phyloP scores from a whole-genome alignment of 495 filamentous ascomycete species.

The Hypomontagnella submonticulosa region DNA sequence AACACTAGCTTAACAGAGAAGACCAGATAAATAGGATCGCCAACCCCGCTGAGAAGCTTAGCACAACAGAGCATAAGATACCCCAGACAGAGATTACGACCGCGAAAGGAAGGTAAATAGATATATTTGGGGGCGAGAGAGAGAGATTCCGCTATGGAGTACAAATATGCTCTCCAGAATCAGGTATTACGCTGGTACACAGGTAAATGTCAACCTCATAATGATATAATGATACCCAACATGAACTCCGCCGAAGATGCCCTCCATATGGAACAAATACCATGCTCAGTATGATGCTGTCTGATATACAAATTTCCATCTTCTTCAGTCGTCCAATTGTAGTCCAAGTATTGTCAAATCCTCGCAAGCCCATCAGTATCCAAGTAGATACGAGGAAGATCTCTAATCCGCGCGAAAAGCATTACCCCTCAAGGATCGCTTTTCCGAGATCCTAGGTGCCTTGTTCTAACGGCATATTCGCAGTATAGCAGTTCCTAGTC shows the following conservation, averaged over 20 bases:
- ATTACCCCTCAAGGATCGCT: not conserved
- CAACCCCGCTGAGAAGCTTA: not conserved
- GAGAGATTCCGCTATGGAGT: slow-evolving; percentile 11
- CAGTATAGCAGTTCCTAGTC: not conserved
- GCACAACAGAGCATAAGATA: slow-evolving; percentile 5
- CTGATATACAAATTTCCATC: slow-evolving; percentile 39
- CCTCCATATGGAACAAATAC: slow-evolving; percentile 27
- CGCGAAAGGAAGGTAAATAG: not conserved
- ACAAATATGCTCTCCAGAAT: slow-evolving; percentile 4
- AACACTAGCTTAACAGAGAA: slow-evolving; percentile 16
- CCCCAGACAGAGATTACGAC: not conserved
- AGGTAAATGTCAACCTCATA: slow-evolving; percentile 19
- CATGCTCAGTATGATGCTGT: slow-evolving; percentile 20
- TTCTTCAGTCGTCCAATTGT: not conserved
- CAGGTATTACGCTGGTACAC: not conserved
- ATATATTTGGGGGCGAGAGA: not conserved
- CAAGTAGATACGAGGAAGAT: not conserved
- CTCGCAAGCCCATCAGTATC: not conserved
- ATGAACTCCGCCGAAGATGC: slow-evolving; percentile 33
- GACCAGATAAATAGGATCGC: not conserved
- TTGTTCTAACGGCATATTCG: not conserved
- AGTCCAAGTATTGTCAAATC: not conserved
- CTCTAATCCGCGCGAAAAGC: not conserved
- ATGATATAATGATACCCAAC: slow-evolving; percentile 29
- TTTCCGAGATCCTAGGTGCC: not conserved